phyloP scores from a whole-genome alignment of 2,329 filamentous ascomycete genomes.

The Monilinia laxa region DNA sequence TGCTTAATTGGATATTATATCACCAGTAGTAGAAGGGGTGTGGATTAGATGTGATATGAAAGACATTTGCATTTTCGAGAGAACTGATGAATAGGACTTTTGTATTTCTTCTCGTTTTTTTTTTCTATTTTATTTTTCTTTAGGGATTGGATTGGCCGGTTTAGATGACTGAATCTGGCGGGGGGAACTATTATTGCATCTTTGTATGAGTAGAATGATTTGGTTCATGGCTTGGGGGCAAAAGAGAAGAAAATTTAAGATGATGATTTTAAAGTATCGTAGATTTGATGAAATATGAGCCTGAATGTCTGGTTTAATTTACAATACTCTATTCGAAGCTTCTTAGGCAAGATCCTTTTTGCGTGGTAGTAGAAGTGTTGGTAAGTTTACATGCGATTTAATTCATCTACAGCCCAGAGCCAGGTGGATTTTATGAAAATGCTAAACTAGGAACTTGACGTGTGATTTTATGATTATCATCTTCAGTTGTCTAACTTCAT shows the following conservation, averaged over 20 bases:
- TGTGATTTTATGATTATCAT: no score
- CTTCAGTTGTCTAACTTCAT: no score
- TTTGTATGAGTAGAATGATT: conserved; percentile 16
- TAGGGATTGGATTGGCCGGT: neutral
- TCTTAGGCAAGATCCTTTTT: no score
- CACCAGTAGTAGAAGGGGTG: no score
- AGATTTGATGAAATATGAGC: neutral
- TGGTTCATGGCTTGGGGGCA: neutral
- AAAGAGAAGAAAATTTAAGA: neutral
- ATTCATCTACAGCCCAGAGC: no score
- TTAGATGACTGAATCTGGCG: neutral
- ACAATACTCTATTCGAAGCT: no score
- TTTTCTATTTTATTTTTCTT: neutral
- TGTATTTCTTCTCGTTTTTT: conserved; percentile 1
- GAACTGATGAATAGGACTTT: neutral
- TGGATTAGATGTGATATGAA: neutral
- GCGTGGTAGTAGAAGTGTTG: no score
- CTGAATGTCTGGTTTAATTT: no score
- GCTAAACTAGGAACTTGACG: no score
- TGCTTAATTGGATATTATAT: neutral
- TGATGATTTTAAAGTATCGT: neutral
- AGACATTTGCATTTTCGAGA: neutral
- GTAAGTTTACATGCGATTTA: neutral
- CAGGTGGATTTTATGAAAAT: neutral
- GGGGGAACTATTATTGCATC: conserved; percentile 3